phyloP scores from a whole-genome alignment of 495 filamentous ascomycete species.

The Lichenothelia convexa region DNA sequence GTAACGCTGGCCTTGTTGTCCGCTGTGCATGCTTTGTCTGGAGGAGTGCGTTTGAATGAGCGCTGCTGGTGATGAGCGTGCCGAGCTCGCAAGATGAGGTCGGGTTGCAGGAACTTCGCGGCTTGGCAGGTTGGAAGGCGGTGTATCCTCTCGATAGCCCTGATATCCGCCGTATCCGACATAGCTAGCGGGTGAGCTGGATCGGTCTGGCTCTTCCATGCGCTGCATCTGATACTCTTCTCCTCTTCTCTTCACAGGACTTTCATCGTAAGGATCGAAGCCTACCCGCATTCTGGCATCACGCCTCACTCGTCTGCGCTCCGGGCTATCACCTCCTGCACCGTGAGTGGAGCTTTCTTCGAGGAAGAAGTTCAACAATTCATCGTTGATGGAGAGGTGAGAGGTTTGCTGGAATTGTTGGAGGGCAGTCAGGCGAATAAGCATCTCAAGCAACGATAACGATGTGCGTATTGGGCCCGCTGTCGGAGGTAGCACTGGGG shows the following conservation, averaged over 20 bases:
- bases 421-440: conserved; percentile 79
- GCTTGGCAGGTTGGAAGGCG: too few species aligned
- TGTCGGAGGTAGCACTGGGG: conserved; percentile 21
- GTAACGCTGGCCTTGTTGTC: too few species aligned
- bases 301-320: conserved; percentile 46
- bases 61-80: too few species aligned
- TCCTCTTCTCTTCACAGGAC: conserved; percentile 42
- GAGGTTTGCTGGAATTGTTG: conserved; percentile 93
- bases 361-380: conserved; percentile 87
- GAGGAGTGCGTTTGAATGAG: too few species aligned
- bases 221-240: conserved; percentile 43
- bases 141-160: too few species aligned
- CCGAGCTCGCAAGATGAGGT: too few species aligned
- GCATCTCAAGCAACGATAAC: conserved; percentile 82
- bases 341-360: conserved; percentile 60
- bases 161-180: too few species aligned
- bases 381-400: conserved; percentile 85
- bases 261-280: conserved; percentile 72
- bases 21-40: too few species aligned
- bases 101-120: too few species aligned
- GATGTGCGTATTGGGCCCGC: conserved; percentile 47
- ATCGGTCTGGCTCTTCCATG: too few species aligned
- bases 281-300: conserved; percentile 66
- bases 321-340: conserved; percentile 50
- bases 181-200: too few species aligned